phyloP scores from a whole-genome alignment of 805 yeast genomes.

The Yarrowia keelungensis region DNA sequence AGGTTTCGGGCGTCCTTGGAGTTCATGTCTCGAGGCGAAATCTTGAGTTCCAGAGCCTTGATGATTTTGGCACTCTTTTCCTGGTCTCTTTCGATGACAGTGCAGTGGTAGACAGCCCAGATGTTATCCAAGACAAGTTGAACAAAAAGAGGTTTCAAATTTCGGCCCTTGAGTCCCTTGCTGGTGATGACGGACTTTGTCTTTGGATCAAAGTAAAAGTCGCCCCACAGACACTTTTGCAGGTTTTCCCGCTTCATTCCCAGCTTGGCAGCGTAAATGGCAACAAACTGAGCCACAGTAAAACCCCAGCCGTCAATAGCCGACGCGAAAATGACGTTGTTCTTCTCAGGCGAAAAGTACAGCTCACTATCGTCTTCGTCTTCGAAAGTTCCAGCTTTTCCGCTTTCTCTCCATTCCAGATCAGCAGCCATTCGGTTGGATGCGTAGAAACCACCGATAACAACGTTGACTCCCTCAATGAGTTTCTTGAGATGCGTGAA shows the following conservation, averaged over 20 bases:
- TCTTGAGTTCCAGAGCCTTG: slow-evolving; percentile 67
- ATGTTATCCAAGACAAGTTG: slow-evolving; percentile 85
- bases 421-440: slow-evolving; percentile 94
- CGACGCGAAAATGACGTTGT: slow-evolving; percentile 87
- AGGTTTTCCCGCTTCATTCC: slow-evolving; percentile 83
- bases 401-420: slow-evolving; percentile 50
- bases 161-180: slow-evolving; percentile 55
- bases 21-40: slow-evolving; percentile 75
- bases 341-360: slow-evolving; percentile 84
- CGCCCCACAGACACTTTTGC: slow-evolving; percentile 95
- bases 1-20: slow-evolving; percentile 76
- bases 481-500: slow-evolving; percentile 77
- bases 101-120: slow-evolving; percentile 87
- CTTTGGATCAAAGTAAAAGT: slow-evolving; percentile 86
- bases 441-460: slow-evolving; percentile 88
- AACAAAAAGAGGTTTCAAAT: slow-evolving; percentile 82
- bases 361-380: slow-evolving; percentile 82
- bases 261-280: slow-evolving; percentile 80
- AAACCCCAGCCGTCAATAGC: slow-evolving; percentile 99
- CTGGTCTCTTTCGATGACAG: slow-evolving; percentile 66
- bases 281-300: slow-evolving; percentile 84
- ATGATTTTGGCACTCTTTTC: slow-evolving; percentile 80
- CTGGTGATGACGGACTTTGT: slow-evolving; percentile 76
- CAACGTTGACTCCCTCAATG: slow-evolving; percentile 93
- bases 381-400: slow-evolving; percentile 60